Evolutionary conservation across 495 filamentous ascomycete species (phyloP).

Genomic region (Penicillium paxilli): DNA sequence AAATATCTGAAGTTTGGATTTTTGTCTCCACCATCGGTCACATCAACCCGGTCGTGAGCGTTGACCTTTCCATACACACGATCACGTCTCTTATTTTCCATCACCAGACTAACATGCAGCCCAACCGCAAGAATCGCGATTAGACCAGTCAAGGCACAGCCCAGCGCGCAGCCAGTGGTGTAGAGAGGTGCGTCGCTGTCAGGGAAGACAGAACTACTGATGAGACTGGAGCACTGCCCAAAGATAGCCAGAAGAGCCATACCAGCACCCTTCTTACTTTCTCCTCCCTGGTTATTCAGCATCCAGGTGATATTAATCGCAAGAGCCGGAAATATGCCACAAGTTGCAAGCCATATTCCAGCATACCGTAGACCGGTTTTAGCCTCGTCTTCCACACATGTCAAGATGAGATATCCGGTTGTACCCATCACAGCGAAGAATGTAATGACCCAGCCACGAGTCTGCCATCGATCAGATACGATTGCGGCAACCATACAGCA

Average conservation of each 20-base stretch:
- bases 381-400: constrained; percentile 37
- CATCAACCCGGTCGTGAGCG: constrained; percentile 24
- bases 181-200: constrained; percentile 26
- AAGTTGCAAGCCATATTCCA: constrained; percentile 62
- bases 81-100: constrained; percentile 32
- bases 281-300: constrained; percentile 61
- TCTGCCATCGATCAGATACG: constrained; percentile 62
- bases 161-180: constrained; percentile 28
- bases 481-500: constrained; percentile 58
- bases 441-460: constrained; percentile 63
- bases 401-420: constrained; percentile 68
- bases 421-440: constrained; percentile 55
- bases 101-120: constrained; percentile 21
- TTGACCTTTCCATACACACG: constrained; percentile 24
- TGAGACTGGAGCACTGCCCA: constrained; percentile 32
- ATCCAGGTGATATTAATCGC: constrained; percentile 66
- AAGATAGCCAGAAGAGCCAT: constrained; percentile 31
- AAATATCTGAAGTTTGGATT: constrained; percentile 28
- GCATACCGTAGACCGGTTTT: constrained; percentile 56
- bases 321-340: constrained; percentile 61
- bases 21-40: constrained; percentile 26
- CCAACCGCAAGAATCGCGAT: constrained; percentile 28
- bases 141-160: constrained; percentile 27
- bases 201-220: constrained; percentile 29
- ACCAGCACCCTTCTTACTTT: constrained; percentile 33